Evolutionary conservation across 352 stramenopile genomes (phyloP), one percentile per base, ranked within the genome.

Genomic region (Phytophthora ohioensis): DNA sequence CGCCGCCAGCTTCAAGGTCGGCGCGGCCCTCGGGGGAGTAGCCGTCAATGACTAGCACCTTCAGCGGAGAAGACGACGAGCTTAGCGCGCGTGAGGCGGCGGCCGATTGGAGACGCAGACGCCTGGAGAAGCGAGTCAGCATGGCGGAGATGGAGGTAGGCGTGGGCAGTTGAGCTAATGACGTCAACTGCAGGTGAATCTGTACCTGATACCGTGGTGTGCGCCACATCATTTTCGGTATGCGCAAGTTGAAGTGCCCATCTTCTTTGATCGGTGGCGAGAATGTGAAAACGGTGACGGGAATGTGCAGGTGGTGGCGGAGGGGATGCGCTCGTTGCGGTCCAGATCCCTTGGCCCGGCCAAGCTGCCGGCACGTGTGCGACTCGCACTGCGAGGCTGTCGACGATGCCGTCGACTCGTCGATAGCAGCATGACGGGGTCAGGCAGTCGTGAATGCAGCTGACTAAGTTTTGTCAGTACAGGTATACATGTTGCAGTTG

Each of bases 1-100:
- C 87, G 47, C 87, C 87, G 17, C 82, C 84, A 31, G 76, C 82
- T 71, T 89, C 70, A 59, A 94, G 81, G 32, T 92, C 85, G 13
- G 75, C 79, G 43, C 87, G 80, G 13, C 85, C 87, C 36, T 93
- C 82, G 11, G 77, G 75, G n/a, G 84, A 84, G 73, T 94, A 94
- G 49, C 87, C 84, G 57, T 93, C 87, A 15, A 94, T 91, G 49
- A 94, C 73, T n/a, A 94, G 70, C 55, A 92, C 67, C 15, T 82
- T 88, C 15, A 92, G 65, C 27, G 81, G 73, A 42, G 79, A 76
- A 46, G 81, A 76, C 13, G 79, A 8, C 41, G 65, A 78, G 30
- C 63, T 73, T 47, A 84, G 17, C 17, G 65, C 63, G 32, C 61
- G 72, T 39, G 68, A 57, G 49, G 49, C 45, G 30, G 15, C 52